Evolutionary conservation across 73 alveolate genomes (phyloP).

Genomic region (Tetrahymena elliotti): DNA sequence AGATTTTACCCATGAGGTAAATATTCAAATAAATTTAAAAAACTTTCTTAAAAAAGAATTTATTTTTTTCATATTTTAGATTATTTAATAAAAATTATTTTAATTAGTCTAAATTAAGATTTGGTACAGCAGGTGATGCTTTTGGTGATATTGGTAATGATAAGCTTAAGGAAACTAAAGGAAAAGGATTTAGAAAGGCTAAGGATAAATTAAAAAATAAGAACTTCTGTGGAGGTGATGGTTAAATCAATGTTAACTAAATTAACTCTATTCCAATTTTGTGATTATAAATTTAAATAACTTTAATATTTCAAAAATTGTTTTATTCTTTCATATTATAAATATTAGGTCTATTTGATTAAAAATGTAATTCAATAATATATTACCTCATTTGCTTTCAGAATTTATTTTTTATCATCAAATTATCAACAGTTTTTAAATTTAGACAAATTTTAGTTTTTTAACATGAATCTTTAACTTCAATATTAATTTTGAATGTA

Average conservation of each 20-base stretch:
- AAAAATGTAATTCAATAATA: too few species aligned
- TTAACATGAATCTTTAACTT: too few species aligned
- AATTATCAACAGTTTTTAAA: too few species aligned
- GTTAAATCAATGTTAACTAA: background rate
- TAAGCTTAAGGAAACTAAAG: background rate
- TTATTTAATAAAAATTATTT: too few species aligned
- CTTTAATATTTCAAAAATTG: background rate
- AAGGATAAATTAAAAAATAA: background rate
- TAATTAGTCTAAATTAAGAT: background rate
- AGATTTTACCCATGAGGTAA: background rate
- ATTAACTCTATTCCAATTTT: background rate
- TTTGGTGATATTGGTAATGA: background rate
- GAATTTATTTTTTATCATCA: too few species aligned
- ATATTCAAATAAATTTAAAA: too few species aligned
- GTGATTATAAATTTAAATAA: background rate
- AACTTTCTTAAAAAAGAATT: background rate
- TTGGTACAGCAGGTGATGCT: background rate
- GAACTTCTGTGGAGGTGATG: background rate
- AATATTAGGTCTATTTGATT: background rate
- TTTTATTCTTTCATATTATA: too few species aligned
- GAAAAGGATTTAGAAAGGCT: background rate
- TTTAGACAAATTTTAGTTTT: too few species aligned
- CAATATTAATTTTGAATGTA: too few species aligned
- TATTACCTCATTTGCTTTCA: too few species aligned
- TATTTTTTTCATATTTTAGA: too few species aligned